phyloP scores from a whole-genome alignment of 2,329 filamentous ascomycete genomes.

The Mollisia scopiformis region DNA sequence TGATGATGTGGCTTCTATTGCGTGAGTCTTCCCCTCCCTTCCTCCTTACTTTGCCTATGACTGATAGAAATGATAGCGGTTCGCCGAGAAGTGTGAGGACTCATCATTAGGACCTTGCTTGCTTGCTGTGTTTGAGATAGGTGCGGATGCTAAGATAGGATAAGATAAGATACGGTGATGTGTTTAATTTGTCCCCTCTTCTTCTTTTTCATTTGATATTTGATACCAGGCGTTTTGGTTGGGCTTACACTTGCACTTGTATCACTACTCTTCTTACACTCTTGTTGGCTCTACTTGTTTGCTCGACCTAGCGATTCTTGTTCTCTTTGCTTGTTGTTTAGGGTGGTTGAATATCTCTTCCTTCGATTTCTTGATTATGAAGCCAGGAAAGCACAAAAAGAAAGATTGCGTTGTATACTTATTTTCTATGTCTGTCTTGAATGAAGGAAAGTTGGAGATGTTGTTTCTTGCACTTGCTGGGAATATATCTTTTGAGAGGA shows the following conservation, averaged over 20 bases:
- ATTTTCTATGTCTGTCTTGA: neutral
- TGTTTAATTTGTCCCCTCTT: too few relatives aligned
- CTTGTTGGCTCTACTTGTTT: constrained; percentile 1
- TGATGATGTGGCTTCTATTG: constrained; percentile 63
- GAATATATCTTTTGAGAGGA: neutral
- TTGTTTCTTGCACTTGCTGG: neutral
- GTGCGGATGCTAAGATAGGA: too few relatives aligned
- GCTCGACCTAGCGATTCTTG: neutral
- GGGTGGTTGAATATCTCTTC: too few relatives aligned
- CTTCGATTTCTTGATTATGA: neutral
- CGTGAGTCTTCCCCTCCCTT: constrained; percentile 44
- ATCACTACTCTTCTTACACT: constrained; percentile 30
- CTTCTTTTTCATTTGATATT: too few relatives aligned
- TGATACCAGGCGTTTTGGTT: constrained; percentile 34
- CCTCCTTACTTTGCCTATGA: constrained; percentile 9
- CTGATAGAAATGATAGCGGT: constrained; percentile 21
- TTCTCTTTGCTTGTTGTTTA: neutral
- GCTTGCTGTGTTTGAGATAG: too few relatives aligned
- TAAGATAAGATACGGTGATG: too few relatives aligned
- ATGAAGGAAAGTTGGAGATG: neutral
- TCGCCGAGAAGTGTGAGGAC: constrained; percentile 35
- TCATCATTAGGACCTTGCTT: constrained; percentile 25
- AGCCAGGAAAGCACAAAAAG: neutral
- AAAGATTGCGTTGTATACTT: neutral
- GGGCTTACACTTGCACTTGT: too few relatives aligned